Base-by-base conservation (phyloP, 2,329 filamentous ascomycete species). In the Tolypocladium inflatum region DNA sequence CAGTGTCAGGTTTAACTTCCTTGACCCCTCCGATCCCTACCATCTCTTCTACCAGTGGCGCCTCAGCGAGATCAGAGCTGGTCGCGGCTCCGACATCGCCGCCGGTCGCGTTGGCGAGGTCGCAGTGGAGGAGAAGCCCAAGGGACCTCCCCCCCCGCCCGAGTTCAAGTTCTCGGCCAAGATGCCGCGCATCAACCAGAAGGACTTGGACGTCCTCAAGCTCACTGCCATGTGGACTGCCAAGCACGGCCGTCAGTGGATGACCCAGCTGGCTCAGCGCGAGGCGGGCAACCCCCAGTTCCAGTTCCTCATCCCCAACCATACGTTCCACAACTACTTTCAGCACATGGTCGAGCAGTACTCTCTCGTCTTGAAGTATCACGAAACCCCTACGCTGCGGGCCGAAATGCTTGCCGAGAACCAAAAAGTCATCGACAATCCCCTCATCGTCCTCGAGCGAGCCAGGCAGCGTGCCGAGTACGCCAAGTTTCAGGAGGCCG, bases 281-380 rank as follows among this genome's bases (percentile, higher is more conserved):
- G 93, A 99, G 76, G 83, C 89, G 21, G 84, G 88, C 68, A 97
- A 97, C 73, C 91, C 87, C 64, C 93, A 99, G 71, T 99, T 97
- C 72, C 91, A 97, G 73, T 99, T 99, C 69, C 80, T 99, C 56
- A 87, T 93, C 57, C 91, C 92, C 19, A 95, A 96, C 68, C 94
- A 99, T 77, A 96, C 90, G 67, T 87, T 97, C 62, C 91, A 97
- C 77, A 92, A 93, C 71, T 97, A 94, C 77, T 97, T 97, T 74
- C 90, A 91, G 65, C 85, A 92, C 63, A 81, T 96, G 60, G 86
- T 97, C 60, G 93, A 97, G 65, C 94, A 99, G 71, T 97, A 97
- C 73, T 89, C 88, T n/a, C 80, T 87, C 55, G 76, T 97, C 37
- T 70, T 96, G 58, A 83, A 85, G 57, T 84, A 88, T 63, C 87